Evolutionary conservation across 2,329 filamentous ascomycete species (phyloP).

Genomic region (Zasmidium citrigriseum): DNA sequence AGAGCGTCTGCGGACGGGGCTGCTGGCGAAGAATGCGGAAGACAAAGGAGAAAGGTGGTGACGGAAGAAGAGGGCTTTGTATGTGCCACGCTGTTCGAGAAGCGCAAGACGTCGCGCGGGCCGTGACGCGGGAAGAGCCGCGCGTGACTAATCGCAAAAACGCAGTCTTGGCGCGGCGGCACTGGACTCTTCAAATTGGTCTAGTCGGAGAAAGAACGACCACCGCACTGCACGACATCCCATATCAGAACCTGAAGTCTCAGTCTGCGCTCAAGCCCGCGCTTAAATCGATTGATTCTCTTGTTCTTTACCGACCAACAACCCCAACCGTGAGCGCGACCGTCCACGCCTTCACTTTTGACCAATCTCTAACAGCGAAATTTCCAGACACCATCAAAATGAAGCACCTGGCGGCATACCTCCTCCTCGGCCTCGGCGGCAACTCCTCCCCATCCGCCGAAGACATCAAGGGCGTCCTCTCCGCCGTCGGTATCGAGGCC

Average conservation of each 20-base stretch:
- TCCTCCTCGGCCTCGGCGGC: conserved; percentile 91
- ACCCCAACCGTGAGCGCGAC: conserved; percentile 20
- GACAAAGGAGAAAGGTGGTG: background rate
- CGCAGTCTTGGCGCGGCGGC: too few species aligned
- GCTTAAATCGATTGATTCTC: conserved; percentile 99
- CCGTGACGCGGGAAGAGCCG: too few species aligned
- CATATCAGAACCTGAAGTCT: conserved; percentile 80
- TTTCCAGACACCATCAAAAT: conserved; percentile 64
- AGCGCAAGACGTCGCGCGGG: too few species aligned
- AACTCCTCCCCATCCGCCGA: conserved; percentile 82
- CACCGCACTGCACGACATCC: conserved; percentile 5
- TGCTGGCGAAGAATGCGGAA: conserved; percentile 1
- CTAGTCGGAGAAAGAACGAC: background rate
- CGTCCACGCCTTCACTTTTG: conserved; percentile 2
- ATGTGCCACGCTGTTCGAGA: background rate
- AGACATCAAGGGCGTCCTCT: conserved; percentile 87
- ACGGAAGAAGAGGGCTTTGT: background rate
- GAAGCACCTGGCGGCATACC: conserved; percentile 99
- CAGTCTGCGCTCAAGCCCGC: conserved; percentile 90
- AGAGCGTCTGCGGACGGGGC: background rate
- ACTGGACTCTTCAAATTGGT: too few species aligned
- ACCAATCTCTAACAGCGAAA: background rate
- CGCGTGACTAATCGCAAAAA: too few species aligned
- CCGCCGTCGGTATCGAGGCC: conserved; percentile 91
- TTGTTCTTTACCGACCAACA: conserved; percentile 59